These are phyloP conservation scores for Parasarocladium wereldwijsianum DNA, from an alignment of 2,329 filamentous ascomycete species.

Conservation along the genomic window DNA sequence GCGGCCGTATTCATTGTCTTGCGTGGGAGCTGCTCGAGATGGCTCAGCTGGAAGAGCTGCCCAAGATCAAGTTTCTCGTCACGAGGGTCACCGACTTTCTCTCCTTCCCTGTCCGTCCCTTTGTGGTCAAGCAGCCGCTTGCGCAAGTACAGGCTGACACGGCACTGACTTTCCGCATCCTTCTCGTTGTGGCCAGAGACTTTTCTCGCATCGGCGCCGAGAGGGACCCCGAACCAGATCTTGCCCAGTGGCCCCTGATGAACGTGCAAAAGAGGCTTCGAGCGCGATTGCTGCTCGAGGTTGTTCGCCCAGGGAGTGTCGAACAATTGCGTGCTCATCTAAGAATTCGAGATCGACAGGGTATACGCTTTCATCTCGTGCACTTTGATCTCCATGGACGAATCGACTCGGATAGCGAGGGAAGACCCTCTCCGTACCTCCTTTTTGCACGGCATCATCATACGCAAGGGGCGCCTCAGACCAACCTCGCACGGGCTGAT, in stretches of 20 bases:
- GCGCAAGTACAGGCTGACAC: constrained; percentile 9
- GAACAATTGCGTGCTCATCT: constrained; percentile 13
- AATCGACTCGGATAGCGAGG: constrained; percentile 12
- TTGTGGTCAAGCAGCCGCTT: constrained; percentile 7
- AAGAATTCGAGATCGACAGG: constrained; percentile 8
- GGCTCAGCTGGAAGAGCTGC: constrained; percentile 6
- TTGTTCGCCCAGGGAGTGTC: constrained; percentile 12
- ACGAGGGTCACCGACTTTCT: constrained; percentile 13
- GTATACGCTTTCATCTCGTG: constrained; percentile 12
- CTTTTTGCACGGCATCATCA: constrained; percentile 12
- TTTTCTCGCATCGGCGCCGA: constrained; percentile 12
- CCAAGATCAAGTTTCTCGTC: constrained; percentile 11
- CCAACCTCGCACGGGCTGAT: constrained; percentile 10
- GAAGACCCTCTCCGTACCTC: constrained; percentile 12
- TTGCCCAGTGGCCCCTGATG: constrained; percentile 16
- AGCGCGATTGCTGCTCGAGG: constrained; percentile 12
- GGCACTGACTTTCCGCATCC: constrained; percentile 10
- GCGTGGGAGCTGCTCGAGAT: constrained; percentile 15
- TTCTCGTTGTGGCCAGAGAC: constrained; percentile 14
- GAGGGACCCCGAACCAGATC: constrained; percentile 14
- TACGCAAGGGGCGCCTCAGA: constrained; percentile 9
- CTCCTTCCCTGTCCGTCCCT: constrained; percentile 4
- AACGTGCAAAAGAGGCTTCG: constrained; percentile 13
- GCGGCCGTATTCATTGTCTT: constrained; percentile 12
- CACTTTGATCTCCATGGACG: constrained; percentile 15